Evolutionary conservation across 177 flowering plant species (phyloP).

Genomic region (Vitis hybrid): DNA sequence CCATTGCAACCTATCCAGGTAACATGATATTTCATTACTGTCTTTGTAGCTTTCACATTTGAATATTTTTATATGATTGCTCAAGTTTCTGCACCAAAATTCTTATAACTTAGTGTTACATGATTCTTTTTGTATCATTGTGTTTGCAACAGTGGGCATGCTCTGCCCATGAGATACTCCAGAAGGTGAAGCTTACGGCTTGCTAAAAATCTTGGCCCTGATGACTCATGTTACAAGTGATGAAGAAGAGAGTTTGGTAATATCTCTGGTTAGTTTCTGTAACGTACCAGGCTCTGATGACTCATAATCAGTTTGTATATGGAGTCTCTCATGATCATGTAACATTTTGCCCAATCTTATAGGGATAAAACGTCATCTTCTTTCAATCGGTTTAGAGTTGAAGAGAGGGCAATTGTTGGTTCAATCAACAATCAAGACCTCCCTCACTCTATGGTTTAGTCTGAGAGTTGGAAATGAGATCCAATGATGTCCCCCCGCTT

Average conservation of each 20-base stretch:
- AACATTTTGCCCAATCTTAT: no score
- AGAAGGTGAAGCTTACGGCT: slow-evolving; percentile 97
- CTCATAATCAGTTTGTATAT: no score
- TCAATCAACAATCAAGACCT: no score
- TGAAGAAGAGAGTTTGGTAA: slow-evolving; percentile 78
- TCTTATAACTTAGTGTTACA: neutral
- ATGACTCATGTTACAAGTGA: slow-evolving; percentile 99
- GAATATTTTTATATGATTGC: neutral
- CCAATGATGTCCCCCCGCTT: no score
- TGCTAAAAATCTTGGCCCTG: slow-evolving; percentile 90
- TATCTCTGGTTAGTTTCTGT: slow-evolving; percentile 54
- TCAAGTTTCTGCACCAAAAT: neutral
- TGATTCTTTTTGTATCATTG: neutral
- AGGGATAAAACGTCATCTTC: no score
- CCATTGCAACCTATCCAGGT: slow-evolving; percentile 99
- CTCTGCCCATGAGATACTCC: slow-evolving; percentile 99
- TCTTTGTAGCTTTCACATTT: neutral
- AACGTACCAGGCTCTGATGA: neutral
- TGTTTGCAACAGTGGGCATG: slow-evolving; percentile 81
- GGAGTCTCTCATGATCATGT: no score
- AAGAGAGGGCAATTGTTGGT: no score
- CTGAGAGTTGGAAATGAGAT: no score
- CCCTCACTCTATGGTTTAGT: no score
- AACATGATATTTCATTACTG: slow-evolving; percentile 6
- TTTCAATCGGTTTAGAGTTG: no score